Percentiles rank a stretch among this genome's conserved stretches.
Evolutionary conservation across 768 basidiomycete genomes (phyloP).

Genomic region (Collybiopsis confluens): DNA sequence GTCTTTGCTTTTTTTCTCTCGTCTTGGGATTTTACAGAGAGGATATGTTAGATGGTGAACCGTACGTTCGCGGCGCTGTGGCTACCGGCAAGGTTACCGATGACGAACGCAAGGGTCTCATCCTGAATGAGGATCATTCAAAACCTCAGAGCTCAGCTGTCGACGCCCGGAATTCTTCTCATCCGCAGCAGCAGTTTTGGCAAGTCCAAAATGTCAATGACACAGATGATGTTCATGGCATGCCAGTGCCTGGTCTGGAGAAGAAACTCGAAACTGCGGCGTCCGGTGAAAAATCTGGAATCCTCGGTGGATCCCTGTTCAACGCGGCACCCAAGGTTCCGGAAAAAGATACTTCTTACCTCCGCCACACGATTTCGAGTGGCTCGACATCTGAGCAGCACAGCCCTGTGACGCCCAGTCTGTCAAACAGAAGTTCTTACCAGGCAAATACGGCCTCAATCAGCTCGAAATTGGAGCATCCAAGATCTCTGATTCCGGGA

Average conservation of each 20-base stretch:
- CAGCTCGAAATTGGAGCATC: not conserved
- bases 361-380: not conserved
- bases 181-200: conserved; percentile 1
- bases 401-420: not conserved
- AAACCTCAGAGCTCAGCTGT: not conserved
- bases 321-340: not conserved
- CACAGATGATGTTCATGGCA: not conserved
- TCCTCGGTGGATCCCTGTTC: not conserved
- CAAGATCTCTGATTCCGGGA: not conserved
- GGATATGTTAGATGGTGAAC: not conserved
- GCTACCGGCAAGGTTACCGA: not conserved
- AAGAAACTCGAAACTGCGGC: not conserved
- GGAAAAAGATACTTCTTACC: not conserved
- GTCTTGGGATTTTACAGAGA: not conserved
- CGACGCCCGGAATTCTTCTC: not conserved
- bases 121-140: not conserved
- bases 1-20: not conserved
- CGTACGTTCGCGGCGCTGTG: not conserved
- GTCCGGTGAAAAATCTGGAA: not conserved
- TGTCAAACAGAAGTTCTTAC: not conserved
- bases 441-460: too few relatives aligned
- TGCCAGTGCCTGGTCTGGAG: not conserved
- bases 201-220: not conserved
- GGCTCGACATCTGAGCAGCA: not conserved
- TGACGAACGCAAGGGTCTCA: not conserved